phyloP scores from a whole-genome alignment of 2,329 filamentous ascomycete species.

The Myriangium duriaei region DNA sequence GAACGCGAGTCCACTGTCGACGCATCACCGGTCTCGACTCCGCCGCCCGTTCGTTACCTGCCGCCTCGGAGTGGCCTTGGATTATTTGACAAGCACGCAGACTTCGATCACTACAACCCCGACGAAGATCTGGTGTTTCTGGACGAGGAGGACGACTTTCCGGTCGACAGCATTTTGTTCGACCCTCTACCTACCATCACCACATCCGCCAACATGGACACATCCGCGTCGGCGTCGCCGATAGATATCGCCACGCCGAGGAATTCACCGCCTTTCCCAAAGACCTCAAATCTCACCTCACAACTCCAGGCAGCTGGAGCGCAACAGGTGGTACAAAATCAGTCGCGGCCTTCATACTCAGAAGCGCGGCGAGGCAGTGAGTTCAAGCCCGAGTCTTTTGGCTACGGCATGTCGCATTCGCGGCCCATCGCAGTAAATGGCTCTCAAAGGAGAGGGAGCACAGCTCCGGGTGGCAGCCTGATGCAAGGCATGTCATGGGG shows the following conservation, averaged over 20 bases:
- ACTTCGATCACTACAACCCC: conserved; percentile 32
- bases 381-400: conserved; percentile 37
- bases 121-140: conserved; percentile 26
- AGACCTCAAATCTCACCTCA: conserved; percentile 51
- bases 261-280: conserved; percentile 44
- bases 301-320: conserved; percentile 41
- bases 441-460: conserved; percentile 44
- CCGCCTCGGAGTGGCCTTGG: conserved; percentile 30
- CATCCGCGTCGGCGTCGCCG: conserved; percentile 38
- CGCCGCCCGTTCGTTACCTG: conserved; percentile 30
- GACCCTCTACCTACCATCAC: conserved; percentile 27
- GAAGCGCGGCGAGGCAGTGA: conserved; percentile 20
- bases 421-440: conserved; percentile 50
- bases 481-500: conserved; percentile 90
- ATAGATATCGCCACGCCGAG: conserved; percentile 47
- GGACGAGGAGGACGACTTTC: conserved; percentile 27
- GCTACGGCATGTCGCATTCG: conserved; percentile 39
- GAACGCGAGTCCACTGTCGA: conserved; percentile 40
- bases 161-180: conserved; percentile 13
- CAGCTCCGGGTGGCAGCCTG: conserved; percentile 44
- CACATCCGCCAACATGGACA: conserved; percentile 30
- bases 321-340: conserved; percentile 2
- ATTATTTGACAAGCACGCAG: conserved; percentile 15
- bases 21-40: conserved; percentile 35
- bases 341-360: conserved; percentile 2